Conservation (phyloP, 192 early-diverging fungal genomes). For the Podila verticillata region DNA sequence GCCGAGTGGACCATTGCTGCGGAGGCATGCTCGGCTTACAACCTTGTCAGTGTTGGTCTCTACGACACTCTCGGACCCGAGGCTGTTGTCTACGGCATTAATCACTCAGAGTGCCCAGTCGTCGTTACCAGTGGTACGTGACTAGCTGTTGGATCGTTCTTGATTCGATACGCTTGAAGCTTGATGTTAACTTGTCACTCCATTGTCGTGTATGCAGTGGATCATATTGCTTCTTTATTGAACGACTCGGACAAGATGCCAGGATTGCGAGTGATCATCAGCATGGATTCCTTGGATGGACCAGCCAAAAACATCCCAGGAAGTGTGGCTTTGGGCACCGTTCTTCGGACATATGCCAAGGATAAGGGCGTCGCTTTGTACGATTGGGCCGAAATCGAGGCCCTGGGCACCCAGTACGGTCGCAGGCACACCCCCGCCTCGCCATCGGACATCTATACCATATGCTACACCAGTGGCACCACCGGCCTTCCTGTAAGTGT, state of each 20-base stretch:
- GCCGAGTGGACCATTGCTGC: constrained; percentile 82
- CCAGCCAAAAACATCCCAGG: constrained; percentile 36
- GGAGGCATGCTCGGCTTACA: constrained; percentile 71
- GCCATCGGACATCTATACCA: constrained; percentile 72
- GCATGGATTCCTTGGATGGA: constrained; percentile 73
- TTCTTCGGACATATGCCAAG: constrained; percentile 70
- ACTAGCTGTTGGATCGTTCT: background rate
- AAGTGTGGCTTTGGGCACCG: constrained; percentile 14
- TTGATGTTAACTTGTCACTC: background rate
- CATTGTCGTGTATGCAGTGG: constrained; percentile 7
- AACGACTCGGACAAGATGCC: constrained; percentile 69
- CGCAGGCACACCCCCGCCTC: constrained; percentile 65
- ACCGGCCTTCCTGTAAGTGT: constrained; percentile 81
- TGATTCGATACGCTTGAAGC: too few species aligned
- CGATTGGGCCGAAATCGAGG: constrained; percentile 70
- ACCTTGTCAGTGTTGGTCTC: constrained; percentile 76
- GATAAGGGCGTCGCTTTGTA: constrained; percentile 67
- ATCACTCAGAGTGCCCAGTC: constrained; percentile 80
- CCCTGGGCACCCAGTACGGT: constrained; percentile 64
- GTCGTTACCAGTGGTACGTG: constrained; percentile 67
- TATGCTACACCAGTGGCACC: constrained; percentile 89
- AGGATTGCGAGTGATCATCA: constrained; percentile 75
- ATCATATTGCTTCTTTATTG: constrained; percentile 60
- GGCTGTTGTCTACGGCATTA: constrained; percentile 85
- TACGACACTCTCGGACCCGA: constrained; percentile 93